Evolutionary conservation across 2,329 filamentous ascomycete genomes (phyloP).

Genomic region (Ophiocordyceps camponoti-leonardi): DNA sequence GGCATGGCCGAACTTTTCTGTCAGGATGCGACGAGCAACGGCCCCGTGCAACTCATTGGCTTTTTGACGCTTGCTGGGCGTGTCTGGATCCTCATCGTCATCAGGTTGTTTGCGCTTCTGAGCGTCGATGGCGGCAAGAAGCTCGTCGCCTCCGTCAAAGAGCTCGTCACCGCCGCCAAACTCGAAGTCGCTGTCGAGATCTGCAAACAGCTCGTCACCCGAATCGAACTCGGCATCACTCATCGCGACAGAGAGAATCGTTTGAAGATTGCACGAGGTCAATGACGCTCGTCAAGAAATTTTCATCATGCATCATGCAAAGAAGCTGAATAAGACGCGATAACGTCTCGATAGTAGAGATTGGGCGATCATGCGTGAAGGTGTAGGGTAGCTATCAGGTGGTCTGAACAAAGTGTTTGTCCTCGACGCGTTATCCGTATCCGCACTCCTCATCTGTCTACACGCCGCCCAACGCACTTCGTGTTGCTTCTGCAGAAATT

Average conservation of each 20-base stretch:
- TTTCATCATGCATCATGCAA: not conserved
- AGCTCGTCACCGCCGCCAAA: slow-evolving; percentile 8
- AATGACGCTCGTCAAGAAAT: not conserved
- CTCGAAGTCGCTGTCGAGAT: slow-evolving; percentile 1
- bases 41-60: not conserved
- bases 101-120: slow-evolving; percentile 5
- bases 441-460: too few species aligned
- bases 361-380: too few species aligned
- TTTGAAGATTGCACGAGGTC: too few species aligned
- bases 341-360: too few species aligned
- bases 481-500: too few species aligned
- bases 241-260: not conserved
- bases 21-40: slow-evolving; percentile 24
- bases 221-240: slow-evolving; percentile 10
- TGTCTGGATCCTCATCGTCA: not conserved
- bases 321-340: not conserved
- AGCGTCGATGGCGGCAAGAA: slow-evolving; percentile 1
- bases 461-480: too few species aligned
- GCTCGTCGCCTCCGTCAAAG: slow-evolving; percentile 6
- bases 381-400: too few species aligned
- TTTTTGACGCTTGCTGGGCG: not conserved
- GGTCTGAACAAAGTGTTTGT: too few species aligned
- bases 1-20: slow-evolving; percentile 42
- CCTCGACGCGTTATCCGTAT: too few species aligned
- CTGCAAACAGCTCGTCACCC: slow-evolving; percentile 11